Conservation (phyloP, 2,329 filamentous ascomycete species). For the Alternaria ethzedia region DNA sequence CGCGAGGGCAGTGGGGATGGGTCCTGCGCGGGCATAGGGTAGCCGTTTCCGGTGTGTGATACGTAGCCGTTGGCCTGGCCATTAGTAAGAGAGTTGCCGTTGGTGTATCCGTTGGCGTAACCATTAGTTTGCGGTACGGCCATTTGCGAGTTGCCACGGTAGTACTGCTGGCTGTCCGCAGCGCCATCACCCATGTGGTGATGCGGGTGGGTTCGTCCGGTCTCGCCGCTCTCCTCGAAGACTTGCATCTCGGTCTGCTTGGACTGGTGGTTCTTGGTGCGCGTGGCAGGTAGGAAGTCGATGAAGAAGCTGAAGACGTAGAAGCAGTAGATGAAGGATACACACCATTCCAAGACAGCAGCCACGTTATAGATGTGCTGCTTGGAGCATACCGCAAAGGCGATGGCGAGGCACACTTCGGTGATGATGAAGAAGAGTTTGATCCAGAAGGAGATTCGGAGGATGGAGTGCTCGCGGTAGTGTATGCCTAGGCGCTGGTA, state of each 20-base stretch:
- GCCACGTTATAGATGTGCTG: constrained; percentile 65
- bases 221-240: constrained; percentile 25
- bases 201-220: neutral
- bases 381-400: constrained; percentile 68
- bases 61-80: constrained; percentile 11
- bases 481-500: constrained; percentile 84
- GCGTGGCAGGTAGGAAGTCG: constrained; percentile 81
- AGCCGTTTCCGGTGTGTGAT: constrained; percentile 19
- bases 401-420: constrained; percentile 75
- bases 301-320: constrained; percentile 87
- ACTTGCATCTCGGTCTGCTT: constrained; percentile 46
- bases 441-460: constrained; percentile 82
- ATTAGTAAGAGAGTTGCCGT: constrained; percentile 7
- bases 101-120: constrained; percentile 8
- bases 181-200: constrained; percentile 29
- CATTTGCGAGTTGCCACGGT: constrained; percentile 26
- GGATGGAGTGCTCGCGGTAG: constrained; percentile 75
- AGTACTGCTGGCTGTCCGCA: constrained; percentile 35
- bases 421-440: constrained; percentile 85
- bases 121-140: constrained; percentile 15
- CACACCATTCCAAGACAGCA: constrained; percentile 79
- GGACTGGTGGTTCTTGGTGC: constrained; percentile 59
- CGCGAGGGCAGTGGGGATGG: constrained; percentile 29
- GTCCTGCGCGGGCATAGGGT: constrained; percentile 25
- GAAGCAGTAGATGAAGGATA: constrained; percentile 85